These are phyloP conservation scores for Triticum aestivum DNA, from an alignment of 176 grass and related monocot genomes.

Conservation along the genomic window DNA sequence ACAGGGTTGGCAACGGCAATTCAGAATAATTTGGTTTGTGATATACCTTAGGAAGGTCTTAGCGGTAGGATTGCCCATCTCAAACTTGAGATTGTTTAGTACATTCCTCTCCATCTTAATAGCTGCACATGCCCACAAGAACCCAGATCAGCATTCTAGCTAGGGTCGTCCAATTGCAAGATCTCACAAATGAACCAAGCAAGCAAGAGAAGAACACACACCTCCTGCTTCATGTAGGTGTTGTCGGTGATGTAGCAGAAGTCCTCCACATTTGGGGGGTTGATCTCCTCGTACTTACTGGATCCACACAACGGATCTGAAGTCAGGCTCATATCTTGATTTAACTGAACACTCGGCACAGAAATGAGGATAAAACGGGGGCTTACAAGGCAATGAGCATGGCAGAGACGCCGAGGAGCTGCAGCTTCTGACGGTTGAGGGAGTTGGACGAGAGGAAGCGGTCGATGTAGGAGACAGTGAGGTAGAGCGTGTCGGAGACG, in stretches of 20 bases:
- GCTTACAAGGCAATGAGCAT: constrained; percentile 81
- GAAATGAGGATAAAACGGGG: background rate
- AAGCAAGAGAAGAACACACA: background rate
- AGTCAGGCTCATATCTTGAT: background rate
- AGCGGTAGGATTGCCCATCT: too few species aligned
- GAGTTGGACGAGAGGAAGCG: constrained; percentile 47
- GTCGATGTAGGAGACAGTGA: constrained; percentile 66
- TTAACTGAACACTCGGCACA: background rate
- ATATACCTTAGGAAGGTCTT: too few species aligned
- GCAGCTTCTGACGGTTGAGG: constrained; percentile 44
- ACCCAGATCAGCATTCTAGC: too few species aligned
- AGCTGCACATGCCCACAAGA: too few species aligned
- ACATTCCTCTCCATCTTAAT: too few species aligned
- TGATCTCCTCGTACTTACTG: constrained; percentile 77
- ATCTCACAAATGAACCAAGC: background rate
- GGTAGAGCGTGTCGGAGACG: constrained; percentile 67
- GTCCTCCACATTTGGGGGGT: constrained; percentile 62
- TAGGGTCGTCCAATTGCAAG: too few species aligned
- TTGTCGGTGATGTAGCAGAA: constrained; percentile 76
- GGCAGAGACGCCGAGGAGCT: constrained; percentile 65
- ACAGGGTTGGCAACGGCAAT: too few species aligned
- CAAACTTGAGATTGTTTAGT: too few species aligned
- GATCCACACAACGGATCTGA: background rate
- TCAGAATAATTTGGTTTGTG: too few species aligned
- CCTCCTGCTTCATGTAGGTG: constrained; percentile 63